phyloP scores from a whole-genome alignment of 192 early-diverging fungal species.

The Linnemannia hyalina region DNA sequence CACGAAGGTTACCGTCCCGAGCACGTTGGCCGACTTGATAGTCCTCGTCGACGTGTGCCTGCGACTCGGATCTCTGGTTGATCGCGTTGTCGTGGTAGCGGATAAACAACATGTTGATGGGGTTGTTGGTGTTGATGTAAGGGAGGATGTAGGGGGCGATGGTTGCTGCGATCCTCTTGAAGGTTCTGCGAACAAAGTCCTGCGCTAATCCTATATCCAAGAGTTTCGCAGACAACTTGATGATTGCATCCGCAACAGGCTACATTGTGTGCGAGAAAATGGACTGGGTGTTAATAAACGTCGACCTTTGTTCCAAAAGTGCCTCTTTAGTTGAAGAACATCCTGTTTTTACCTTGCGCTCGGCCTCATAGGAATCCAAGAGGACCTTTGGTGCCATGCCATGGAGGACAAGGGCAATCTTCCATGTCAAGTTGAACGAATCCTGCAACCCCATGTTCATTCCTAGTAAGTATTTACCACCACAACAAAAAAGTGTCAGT shows the following conservation, averaged over 20 bases:
- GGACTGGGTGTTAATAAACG: neutral
- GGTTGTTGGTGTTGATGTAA: constrained; percentile 23
- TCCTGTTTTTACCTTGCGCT: constrained; percentile 29
- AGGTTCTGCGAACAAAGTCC: constrained; percentile 19
- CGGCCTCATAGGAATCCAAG: constrained; percentile 32
- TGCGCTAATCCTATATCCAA: constrained; percentile 19
- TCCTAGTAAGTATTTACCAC: constrained; percentile 20
- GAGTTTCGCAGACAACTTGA: constrained; percentile 30
- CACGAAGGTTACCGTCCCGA: constrained; percentile 25
- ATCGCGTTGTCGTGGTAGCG: constrained; percentile 38
- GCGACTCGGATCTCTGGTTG: constrained; percentile 36
- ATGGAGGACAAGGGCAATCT: constrained; percentile 58
- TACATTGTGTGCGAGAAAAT: neutral
- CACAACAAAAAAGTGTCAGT: neutral
- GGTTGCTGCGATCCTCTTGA: constrained; percentile 23
- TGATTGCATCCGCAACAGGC: constrained; percentile 44
- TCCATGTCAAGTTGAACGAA: constrained; percentile 62
- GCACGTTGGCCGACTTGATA: constrained; percentile 38
- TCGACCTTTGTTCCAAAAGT: too few species aligned
- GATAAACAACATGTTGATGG: constrained; percentile 33
- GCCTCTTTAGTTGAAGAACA: too few species aligned
- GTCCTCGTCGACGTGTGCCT: constrained; percentile 10
- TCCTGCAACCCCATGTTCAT: constrained; percentile 62
- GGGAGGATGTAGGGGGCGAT: constrained; percentile 44
- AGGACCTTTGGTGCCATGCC: constrained; percentile 32